Evolutionary conservation across 352 stramenopile species (phyloP), one percentile per base, ranked within the genome.

Genomic region (Paralagenidium karlingii): DNA sequence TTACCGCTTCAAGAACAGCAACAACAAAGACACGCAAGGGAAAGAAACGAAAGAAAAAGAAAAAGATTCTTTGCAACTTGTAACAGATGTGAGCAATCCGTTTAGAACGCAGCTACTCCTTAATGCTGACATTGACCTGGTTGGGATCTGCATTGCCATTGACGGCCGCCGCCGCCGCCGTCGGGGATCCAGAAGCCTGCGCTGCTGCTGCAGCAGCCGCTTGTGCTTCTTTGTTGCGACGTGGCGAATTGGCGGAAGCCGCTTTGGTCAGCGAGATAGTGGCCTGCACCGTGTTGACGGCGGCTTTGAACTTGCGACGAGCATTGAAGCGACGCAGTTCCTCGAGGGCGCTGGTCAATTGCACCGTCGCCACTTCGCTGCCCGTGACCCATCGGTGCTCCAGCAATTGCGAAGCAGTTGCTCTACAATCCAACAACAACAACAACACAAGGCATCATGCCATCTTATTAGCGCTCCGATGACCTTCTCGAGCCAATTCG

Each of bases 251-350:
- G n/a, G n/a, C n/a, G n/a, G n/a, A n/a, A n/a, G n/a, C n/a, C 41
- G 68, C 66, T 55, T 87, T 87, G 50, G 75, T 74, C 38, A 88
- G 65, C 13, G 63, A 53, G 28, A 81, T 76, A 16, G 71, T 77
- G 33, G 75, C 65, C 32, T 77, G 63, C 21, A 92, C 85, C 3
- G 82, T 91, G 47, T 82, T 83, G 33, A 97, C 83, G 4, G 86
- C 87, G 18, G 78, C 83, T 62, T 95, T 95, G 63, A 97, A 95
- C 53, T 96, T 96, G 51, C 86, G 79, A 40, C 89, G 94, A 18
- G 85, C 90, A 54, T 96, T 97, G 68, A 96, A 97, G 53, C 81
- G 80, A 26, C 79, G 82, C 34, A 97, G 67, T 48, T 96, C 73
- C 34, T 94, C 74, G 38, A 97, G 60, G 34, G 94, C 93, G 20